These are phyloP conservation scores for Chiua virens DNA, from an alignment of 768 basidiomycete genomes.

Conservation along the genomic window DNA sequence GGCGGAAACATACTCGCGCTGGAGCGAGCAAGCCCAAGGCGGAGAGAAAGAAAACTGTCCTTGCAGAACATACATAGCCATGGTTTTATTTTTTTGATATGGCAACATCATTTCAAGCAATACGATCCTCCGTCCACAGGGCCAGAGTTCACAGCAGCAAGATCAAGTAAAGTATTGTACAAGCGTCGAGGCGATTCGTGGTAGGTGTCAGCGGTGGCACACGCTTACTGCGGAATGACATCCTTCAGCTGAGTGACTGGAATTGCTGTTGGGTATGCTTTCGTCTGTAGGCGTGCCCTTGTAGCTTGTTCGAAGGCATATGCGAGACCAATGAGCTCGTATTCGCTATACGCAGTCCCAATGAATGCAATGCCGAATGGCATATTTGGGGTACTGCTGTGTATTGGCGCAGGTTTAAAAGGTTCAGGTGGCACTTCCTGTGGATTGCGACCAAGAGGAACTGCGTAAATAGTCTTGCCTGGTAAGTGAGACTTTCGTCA, in stretches of 20 bases:
- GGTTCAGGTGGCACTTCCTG: slow-evolving; percentile 41
- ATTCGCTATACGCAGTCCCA: slow-evolving; percentile 62
- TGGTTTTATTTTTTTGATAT: slow-evolving; percentile 11
- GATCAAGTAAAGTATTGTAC: background rate
- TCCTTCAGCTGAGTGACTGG: slow-evolving; percentile 52
- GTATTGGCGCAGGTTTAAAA: slow-evolving; percentile 42
- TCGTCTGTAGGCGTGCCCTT: slow-evolving; percentile 46
- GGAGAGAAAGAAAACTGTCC: slow-evolving; percentile 85
- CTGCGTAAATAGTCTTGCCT: slow-evolving; percentile 21
- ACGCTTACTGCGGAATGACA: slow-evolving; percentile 23
- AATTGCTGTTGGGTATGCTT: slow-evolving; percentile 51
- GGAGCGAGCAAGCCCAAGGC: slow-evolving; percentile 88
- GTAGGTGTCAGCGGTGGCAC: slow-evolving; percentile 2
- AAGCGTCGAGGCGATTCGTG: slow-evolving; percentile 1
- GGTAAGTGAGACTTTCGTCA: background rate
- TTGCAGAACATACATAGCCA: slow-evolving; percentile 64
- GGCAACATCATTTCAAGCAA: slow-evolving; percentile 5
- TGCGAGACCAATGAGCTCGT: slow-evolving; percentile 53
- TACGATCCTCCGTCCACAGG: slow-evolving; percentile 2
- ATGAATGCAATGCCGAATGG: slow-evolving; percentile 65
- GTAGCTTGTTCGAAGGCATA: slow-evolving; percentile 71
- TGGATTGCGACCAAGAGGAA: slow-evolving; percentile 62
- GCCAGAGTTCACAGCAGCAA: background rate
- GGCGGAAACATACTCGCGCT: slow-evolving; percentile 84
- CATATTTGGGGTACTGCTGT: slow-evolving; percentile 40